Evolutionary conservation across 106 monocot genomes (phyloP).

Genomic region (Allium fistulosum): DNA sequence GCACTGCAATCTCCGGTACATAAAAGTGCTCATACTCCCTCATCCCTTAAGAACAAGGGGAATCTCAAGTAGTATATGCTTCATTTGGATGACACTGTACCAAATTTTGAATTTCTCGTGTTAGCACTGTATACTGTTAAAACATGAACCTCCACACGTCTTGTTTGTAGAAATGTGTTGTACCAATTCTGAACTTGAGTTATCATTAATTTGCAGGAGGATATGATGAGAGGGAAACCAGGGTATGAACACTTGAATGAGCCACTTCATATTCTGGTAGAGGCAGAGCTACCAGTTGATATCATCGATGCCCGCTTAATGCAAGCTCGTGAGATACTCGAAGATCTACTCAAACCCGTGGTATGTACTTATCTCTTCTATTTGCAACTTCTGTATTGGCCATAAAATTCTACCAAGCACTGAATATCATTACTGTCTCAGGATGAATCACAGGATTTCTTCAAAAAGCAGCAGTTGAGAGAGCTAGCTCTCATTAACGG

Average conservation of each 20-base stretch:
- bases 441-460: constrained; percentile 63
- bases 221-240: constrained; percentile 48
- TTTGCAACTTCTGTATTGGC: not conserved
- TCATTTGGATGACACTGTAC: too few relatives aligned
- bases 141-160: not conserved
- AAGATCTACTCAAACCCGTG: constrained; percentile 58
- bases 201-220: constrained; percentile 26
- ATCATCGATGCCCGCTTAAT: constrained; percentile 43
- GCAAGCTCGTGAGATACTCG: constrained; percentile 47
- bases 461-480: constrained; percentile 57
- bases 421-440: constrained; percentile 1
- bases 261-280: constrained; percentile 54
- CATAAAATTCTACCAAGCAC: not conserved
- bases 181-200: not conserved
- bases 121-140: not conserved
- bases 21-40: too few relatives aligned
- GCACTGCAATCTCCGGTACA: too few relatives aligned
- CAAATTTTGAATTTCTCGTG: not conserved
- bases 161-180: not conserved
- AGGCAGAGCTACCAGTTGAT: constrained; percentile 54
- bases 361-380: constrained; percentile 15
- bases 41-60: too few relatives aligned
- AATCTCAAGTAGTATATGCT: too few relatives aligned
- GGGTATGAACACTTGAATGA: constrained; percentile 64
- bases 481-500: constrained; percentile 62